Evolutionary conservation across 2,329 filamentous ascomycete species (phyloP), one percentile per base, ranked within the genome.

Genomic region (Aspergillus brasiliensis): DNA sequence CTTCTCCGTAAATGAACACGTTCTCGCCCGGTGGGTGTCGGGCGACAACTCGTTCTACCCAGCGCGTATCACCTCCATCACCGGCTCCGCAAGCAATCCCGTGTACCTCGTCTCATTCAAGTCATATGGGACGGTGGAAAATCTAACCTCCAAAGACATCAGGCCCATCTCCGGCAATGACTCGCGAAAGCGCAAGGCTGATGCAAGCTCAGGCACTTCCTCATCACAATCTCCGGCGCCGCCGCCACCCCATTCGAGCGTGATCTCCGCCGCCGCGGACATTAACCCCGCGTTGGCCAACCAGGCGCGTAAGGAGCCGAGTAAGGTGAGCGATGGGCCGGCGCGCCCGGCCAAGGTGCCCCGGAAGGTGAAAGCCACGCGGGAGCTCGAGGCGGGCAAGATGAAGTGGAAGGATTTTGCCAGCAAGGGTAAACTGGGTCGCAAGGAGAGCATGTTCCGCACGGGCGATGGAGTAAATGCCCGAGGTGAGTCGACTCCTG

Each of bases 101-200:
- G 91, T 97, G 64, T 99, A 97, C 75, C 90, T 91, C 51, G 93
- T 99, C 76, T 95, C 91, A 68, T 99, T 98, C 83, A 94, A 96
- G 79, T 91, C 87, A 70, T 98, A 98, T 79, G 74, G 75, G 52
- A 92, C 85, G 21, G 91, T 89, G 48, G 92, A 97, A 77, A 95
- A 91, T 34, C 79, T 96, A 62, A 86, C 88, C 61, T 87, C 90
- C 62, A 89, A 90, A 76, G 92, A 98, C 71, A 91, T 97, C 65
- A 88, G 91, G 69, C 91, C 92, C 53, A 80, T 95, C 37, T 85
- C 86, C 53, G 74, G 75, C 64, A 88, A 85, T 77, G 83, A 86
- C 70, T 84, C 84, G 67, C 93, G 83, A 73, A 88, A 97, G 82
- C 87, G 92, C 73, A 96, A 97, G 79, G 90, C 91, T 76, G 93